phyloP scores from a whole-genome alignment of 1,284 basidiomycete genomes.

The Ustilago sp. region DNA sequence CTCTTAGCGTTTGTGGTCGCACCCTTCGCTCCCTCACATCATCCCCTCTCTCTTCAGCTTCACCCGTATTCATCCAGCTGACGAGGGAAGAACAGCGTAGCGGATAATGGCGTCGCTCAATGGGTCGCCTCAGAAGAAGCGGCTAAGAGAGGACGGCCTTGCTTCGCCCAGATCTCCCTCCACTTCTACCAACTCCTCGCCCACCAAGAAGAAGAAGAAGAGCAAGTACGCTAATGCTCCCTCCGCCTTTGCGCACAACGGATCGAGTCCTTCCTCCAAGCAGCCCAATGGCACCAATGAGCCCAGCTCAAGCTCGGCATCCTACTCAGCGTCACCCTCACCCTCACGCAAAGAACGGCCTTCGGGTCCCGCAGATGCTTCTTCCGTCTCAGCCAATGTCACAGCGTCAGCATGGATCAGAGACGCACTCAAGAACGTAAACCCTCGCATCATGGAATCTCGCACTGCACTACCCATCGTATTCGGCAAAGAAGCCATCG shows the following conservation, averaged over 20 bases:
- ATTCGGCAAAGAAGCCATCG: constrained; percentile 52
- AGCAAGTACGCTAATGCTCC: constrained; percentile 53
- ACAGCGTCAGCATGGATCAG: constrained; percentile 25
- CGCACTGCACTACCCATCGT: constrained; percentile 58
- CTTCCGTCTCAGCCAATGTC: background rate
- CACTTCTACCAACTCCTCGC: constrained; percentile 21
- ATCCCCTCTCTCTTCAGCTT: background rate
- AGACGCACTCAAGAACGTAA: constrained; percentile 36
- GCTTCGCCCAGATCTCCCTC: constrained; percentile 22
- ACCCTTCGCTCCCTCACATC: background rate
- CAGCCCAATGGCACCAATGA: background rate
- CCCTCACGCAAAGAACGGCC: constrained; percentile 10
- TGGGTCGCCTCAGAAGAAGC: constrained; percentile 23
- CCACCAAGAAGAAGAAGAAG: constrained; percentile 43
- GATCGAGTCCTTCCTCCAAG: constrained; percentile 14
- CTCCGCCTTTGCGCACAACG: constrained; percentile 2
- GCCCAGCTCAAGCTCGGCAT: background rate
- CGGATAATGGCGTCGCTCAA: constrained; percentile 10
- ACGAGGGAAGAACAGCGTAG: background rate
- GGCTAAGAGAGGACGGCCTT: constrained; percentile 9
- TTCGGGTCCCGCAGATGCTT: constrained; percentile 9
- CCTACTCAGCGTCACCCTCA: constrained; percentile 13
- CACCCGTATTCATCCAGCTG: background rate
- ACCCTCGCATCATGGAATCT: constrained; percentile 45
- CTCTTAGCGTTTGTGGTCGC: background rate